Conservation (phyloP, 331 rosid genomes). For the Stylosanthes scabra region DNA sequence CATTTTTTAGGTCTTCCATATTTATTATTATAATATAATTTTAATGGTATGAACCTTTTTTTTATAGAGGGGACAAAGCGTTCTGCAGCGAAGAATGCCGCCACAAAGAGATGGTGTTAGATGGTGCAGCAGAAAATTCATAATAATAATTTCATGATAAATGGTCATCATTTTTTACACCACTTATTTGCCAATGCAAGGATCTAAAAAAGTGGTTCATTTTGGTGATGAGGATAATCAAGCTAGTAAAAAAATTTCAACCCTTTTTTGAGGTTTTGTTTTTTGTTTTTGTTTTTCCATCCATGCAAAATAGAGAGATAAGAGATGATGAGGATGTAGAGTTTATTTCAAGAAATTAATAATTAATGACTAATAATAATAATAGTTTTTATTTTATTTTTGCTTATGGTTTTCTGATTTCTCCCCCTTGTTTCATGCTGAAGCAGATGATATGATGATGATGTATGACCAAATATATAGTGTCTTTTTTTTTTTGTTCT, state of each 20-base stretch:
- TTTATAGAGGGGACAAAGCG: conserved; percentile 88
- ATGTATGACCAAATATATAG: conserved; percentile 38
- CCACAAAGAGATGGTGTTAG: conserved; percentile 75
- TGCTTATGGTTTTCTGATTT: conserved; percentile 39
- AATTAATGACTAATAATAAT: conserved; percentile 17
- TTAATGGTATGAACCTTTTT: background rate
- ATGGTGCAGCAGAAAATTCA: conserved; percentile 58
- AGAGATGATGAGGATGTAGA: conserved; percentile 62
- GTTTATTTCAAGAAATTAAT: conserved; percentile 39
- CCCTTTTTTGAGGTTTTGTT: background rate
- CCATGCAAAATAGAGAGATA: conserved; percentile 62
- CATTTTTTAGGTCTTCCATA: background rate
- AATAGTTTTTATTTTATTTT: conserved; percentile 17
- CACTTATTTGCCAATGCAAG: background rate
- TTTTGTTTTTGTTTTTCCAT: conserved; percentile 16
- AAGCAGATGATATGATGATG: conserved; percentile 42
- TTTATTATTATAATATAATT: background rate
- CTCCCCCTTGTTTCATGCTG: conserved; percentile 45
- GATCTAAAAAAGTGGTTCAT: conserved; percentile 1
- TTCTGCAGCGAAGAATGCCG: conserved; percentile 91
- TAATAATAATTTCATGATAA: conserved; percentile 41
- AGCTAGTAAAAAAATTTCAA: conserved; percentile 30
- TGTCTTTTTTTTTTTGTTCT: conserved; percentile 36
- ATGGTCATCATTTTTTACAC: background rate
- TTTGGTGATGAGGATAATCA: conserved; percentile 31